Percentiles rank a stretch among this genome's conserved stretches.
Conservation (phyloP, 148 eudicot species). For the Talinum fruticosum region DNA sequence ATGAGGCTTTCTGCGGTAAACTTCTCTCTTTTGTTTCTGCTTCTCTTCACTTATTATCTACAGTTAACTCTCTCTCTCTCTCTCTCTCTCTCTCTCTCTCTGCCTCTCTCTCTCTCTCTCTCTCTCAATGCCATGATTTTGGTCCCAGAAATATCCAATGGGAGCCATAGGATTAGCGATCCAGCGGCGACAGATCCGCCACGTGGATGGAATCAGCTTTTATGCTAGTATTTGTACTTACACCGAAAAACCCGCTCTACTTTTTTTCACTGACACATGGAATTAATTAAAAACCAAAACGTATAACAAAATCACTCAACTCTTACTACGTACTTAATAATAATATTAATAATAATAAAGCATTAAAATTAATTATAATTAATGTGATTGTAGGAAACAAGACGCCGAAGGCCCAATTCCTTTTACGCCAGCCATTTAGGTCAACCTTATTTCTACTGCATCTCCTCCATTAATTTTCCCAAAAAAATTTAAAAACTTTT, state of each 20-base stretch:
- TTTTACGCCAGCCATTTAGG: not conserved
- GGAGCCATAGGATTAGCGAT: constrained; percentile 21
- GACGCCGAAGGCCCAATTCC: not conserved
- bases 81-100: constrained; percentile 5
- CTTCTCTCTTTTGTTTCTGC: no score
- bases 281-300: not conserved
- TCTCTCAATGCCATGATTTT: constrained; percentile 17
- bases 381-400: not conserved
- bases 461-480: not conserved
- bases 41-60: no score
- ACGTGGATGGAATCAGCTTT: constrained; percentile 23
- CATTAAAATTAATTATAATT: not conserved
- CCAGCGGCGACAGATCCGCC: constrained; percentile 2
- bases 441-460: not conserved
- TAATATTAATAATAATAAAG: not conserved
- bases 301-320: not conserved
- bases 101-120: not conserved
- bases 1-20: no score
- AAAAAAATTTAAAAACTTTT: no score
- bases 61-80: not conserved
- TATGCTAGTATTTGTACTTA: constrained; percentile 14
- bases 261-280: constrained; percentile 16
- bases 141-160: not conserved
- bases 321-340: not conserved
- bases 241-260: constrained; percentile 33